Base-by-base conservation (phyloP, 768 basidiomycete species). In the Russula brevipes region DNA sequence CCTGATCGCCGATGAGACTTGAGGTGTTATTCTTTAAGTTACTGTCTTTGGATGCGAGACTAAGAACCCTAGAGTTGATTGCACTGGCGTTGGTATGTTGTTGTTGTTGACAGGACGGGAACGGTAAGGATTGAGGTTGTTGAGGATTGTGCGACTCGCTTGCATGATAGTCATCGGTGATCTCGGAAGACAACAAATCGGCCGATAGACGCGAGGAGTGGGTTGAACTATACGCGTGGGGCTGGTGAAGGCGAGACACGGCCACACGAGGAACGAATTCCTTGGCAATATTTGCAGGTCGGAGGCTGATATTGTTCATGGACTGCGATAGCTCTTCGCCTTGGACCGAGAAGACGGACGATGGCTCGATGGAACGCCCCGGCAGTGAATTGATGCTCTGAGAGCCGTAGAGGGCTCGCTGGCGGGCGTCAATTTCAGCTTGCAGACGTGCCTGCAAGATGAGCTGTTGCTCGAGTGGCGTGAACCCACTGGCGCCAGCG, bases 391-490 rank as follows among this genome's bases (percentile, higher is more conserved):
- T 39, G 38, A 52, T 54, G 47, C 35, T 44, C 30, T 66, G 67
- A 46, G 65, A 33, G 24, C 47, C 61, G 42, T 59, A 66, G 38
- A 68, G 38, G 5, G 61, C 58, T 36, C 54, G 57, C 31, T 59
- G 53, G 33, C 51, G 60, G n/a, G 67, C 58, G 42, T 68, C 67
- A 10, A 66, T 41, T 54, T 69, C 64, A 16, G 62, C 60, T 31
- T 66, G 65, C 10, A 62, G 35, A 14, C 65, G 67, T 19, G 67
- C 60, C 50, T 69, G 68, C 16, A 69, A 31, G 41, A 69, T 61
- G 57, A 69, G 60, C 31, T 67, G 68, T 53, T 69, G 68, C 24
- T 69, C 68, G 11, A 69, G 54, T 12, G 68, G 63, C 7, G 68
- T 69, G 30, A 67, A 65, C 16, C 68, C 68, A 36, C 59, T 68